Evolutionary conservation across 805 yeast genomes (phyloP), one percentile per base, ranked within the genome.

Genomic region (Tetrapisispora iriomotensis): DNA sequence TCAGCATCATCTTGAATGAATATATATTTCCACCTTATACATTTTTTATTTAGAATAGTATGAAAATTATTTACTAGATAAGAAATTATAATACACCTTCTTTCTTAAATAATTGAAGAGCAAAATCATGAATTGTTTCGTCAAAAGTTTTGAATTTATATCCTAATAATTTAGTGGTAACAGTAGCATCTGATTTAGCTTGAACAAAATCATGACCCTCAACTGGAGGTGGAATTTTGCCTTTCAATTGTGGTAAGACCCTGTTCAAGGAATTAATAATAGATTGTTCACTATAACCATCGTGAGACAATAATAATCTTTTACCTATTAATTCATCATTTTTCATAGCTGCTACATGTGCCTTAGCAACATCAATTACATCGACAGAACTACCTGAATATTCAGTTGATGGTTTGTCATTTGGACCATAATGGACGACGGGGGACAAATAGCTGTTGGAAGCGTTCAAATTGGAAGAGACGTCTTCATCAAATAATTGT

Each of bases 301-400:
- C 59, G 15, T 45, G 49, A 17, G 43, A 29, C 31, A 58, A 32
- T 12, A 57, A 41, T 24, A 66, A 51, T 46, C 72, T 61, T 36
- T 66, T 48, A 14, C 61, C 62, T 22, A 48, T 40, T 30, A 47
- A 44, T 17, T 62, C 58, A 21, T 53, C 56, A 37, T 56, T 61
- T 47, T 67, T 70, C 39, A 73, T 62, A 2, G 79, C 77, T 20
- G 54, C 48, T n/a, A 74, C 51, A 50, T 79, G 83, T 7, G 79
- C 75, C 37, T 51, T 53, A 12, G 83, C 82, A 26, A 73, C 79
- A 51, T 79, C 83, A 50, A 81, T 67, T 12, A 77, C 82, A 53
- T 77, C 81, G 34, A 73, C 63, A 35, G 53, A 65, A 10, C 49
- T 51, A 46, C 52, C 47, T 15, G 20, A 27, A 28, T 29, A 24